Conservation (phyloP, 2,329 filamentous ascomycete species). For the Fusarium clavum region DNA sequence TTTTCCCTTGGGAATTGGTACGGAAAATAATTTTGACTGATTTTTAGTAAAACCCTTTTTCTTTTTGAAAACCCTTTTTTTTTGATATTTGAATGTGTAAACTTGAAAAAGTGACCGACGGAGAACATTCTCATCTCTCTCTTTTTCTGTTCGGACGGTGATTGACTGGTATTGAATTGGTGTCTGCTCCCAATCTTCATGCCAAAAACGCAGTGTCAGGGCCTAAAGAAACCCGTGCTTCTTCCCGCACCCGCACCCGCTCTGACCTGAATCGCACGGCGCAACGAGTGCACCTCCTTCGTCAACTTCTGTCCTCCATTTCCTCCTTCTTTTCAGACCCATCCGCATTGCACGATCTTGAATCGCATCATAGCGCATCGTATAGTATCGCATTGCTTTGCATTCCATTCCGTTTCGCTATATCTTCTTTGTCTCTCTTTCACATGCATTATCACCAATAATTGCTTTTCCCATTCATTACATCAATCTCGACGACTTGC, state of each 20-base stretch:
- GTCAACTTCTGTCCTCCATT: conserved; percentile 20
- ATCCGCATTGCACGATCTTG: conserved; percentile 29
- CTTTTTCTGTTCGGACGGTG: not conserved
- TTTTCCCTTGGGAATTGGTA: not conserved
- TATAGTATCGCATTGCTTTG: conserved; percentile 24
- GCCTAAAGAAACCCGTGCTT: conserved; percentile 32
- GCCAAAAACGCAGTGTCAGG: conserved; percentile 20
- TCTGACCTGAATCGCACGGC: conserved; percentile 42
- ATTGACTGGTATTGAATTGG: not conserved
- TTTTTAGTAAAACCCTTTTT: not conserved
- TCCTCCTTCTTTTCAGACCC: conserved; percentile 34
- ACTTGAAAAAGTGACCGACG: not conserved
- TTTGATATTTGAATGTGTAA: not conserved
- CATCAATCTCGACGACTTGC: conserved; percentile 28
- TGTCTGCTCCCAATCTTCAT: not conserved
- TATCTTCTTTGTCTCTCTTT: conserved; percentile 36
- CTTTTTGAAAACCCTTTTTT: conserved; percentile 7
- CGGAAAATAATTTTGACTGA: conserved; percentile 11
- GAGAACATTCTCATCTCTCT: not conserved
- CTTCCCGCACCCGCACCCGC: conserved; percentile 30
- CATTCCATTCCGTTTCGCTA: not conserved
- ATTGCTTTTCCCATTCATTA: conserved; percentile 35
- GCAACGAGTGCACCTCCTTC: conserved; percentile 35
- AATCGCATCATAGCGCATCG: conserved; percentile 1
- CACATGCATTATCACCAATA: conserved; percentile 30